Base-by-base conservation (phyloP, 1,139 yeast genomes). In the Ogataea hybrid region DNA sequence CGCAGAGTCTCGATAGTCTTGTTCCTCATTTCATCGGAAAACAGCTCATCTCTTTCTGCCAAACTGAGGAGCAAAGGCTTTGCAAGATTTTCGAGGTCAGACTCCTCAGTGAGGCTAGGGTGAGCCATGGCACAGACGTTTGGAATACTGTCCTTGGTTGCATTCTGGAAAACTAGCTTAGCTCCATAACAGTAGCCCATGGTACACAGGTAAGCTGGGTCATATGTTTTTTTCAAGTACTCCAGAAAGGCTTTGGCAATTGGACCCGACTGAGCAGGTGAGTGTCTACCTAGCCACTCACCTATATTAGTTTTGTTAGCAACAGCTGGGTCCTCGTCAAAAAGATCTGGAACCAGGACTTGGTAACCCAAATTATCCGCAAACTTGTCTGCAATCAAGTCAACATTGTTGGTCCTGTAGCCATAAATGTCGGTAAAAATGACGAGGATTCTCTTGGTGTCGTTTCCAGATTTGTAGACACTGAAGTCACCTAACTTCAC, bases 171-270 rank as follows among this genome's bases (percentile, higher is more conserved):
- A 22, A 74, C 79, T 51, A 68, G 80, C 62, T 81, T 83, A 39
- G 89, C 96, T 56, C 96, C 96, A 54, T 72, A 88, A 67, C 96
- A 89, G 70, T 86, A 81, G 15, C 96, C 96, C 42, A 84, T 66
- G 15, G 79, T 78, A 39, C 73, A 81, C 21, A 83, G 48, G 51
- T 71, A 79, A 43, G 72, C 65, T 9, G 86, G 83, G 5, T 67
- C 60, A 41, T 64, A 61, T 42, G 73, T 76, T 25, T 58, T 53
- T 47, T 68, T 72, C 47, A 55, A 46, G 3, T 59, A 56, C 1
- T 55, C 51, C 48, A 84, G 57, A 53, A 71, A 83, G 6, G 61
- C 63, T 35, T 72, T 71, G 22, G 71, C 67, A 25, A 73, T 54
- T 8, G 67, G 65, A 16, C 59, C 51, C 10, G 81, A 74, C 21